Conservation (phyloP, 345 rosid species). For the Physaria fendleri region DNA sequence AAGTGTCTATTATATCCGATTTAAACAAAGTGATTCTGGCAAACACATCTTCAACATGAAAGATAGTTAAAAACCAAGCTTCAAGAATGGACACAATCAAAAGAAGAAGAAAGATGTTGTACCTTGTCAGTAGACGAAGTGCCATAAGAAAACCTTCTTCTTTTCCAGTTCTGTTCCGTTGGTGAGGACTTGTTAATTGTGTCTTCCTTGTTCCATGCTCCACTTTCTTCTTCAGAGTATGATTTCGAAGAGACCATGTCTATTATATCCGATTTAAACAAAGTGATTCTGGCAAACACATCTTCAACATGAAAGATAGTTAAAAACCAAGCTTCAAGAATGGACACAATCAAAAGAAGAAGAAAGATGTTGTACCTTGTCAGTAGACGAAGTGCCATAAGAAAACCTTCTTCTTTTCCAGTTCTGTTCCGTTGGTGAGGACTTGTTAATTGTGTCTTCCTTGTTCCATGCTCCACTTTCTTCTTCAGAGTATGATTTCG, state of each 20-base stretch:
- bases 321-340: neutral
- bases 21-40: no score
- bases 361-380: constrained; percentile 40
- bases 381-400: constrained; percentile 29
- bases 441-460: constrained; percentile 26
- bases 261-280: no score
- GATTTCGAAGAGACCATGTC: constrained; percentile 24
- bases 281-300: no score
- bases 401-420: constrained; percentile 46
- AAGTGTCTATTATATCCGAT: neutral
- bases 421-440: constrained; percentile 38
- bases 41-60: neutral
- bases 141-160: constrained; percentile 39
- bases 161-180: constrained; percentile 45
- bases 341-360: no score
- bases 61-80: neutral
- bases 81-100: neutral
- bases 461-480: constrained; percentile 36
- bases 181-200: constrained; percentile 24
- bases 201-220: constrained; percentile 28
- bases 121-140: constrained; percentile 50
- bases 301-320: no score
- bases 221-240: constrained; percentile 42
- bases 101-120: neutral
- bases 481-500: constrained; percentile 32